phyloP scores from a whole-genome alignment of 73 alveolate species.

The Durusdinium trenchii region DNA sequence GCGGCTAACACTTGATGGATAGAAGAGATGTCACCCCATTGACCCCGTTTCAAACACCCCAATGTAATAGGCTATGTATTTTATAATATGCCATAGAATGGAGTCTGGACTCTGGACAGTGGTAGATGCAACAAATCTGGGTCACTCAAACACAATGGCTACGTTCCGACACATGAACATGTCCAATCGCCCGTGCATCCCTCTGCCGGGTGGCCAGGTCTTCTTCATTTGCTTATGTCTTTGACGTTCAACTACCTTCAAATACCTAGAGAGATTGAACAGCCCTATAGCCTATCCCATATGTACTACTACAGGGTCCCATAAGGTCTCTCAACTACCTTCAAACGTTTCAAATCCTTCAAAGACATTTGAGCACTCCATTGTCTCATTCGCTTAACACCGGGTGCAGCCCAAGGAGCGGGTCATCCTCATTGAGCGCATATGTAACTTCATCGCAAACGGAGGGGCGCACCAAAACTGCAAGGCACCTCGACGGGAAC shows the following conservation, averaged over 20 bases:
- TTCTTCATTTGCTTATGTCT: no score
- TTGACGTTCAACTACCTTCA: background rate
- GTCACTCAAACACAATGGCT: no score
- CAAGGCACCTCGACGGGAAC: conserved; percentile 64
- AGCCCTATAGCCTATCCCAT: background rate
- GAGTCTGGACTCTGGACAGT: background rate
- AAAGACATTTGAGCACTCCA: no score
- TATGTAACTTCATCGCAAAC: conserved; percentile 31
- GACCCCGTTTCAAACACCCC: background rate
- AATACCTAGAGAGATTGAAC: background rate
- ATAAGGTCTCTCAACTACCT: no score
- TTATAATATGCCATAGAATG: background rate
- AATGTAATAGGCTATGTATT: background rate
- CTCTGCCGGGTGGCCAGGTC: no score
- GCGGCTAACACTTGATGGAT: background rate
- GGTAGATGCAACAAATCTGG: no score
- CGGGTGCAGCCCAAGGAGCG: background rate
- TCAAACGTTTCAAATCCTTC: no score
- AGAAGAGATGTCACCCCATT: no score
- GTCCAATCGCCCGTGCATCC: no score
- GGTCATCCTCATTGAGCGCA: conserved; percentile 24
- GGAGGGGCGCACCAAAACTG: background rate
- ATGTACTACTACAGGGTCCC: no score
- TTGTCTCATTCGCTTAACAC: no score
- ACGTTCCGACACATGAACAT: no score